Evolutionary conservation across 2,329 filamentous ascomycete genomes (phyloP).

Genomic region (Endocalyx cinctus): DNA sequence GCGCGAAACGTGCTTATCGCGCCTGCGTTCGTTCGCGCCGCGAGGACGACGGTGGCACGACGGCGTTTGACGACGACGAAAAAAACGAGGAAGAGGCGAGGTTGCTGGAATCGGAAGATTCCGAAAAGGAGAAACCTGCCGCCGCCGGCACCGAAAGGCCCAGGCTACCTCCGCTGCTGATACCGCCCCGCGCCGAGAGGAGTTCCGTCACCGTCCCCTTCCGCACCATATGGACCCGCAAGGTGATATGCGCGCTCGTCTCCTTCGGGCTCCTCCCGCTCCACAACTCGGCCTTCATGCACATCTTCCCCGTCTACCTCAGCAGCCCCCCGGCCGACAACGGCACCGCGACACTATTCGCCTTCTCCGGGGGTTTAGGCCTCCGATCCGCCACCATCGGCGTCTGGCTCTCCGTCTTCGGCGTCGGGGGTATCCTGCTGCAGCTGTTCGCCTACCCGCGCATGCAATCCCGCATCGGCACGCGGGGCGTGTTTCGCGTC

Average conservation of each 20-base stretch:
- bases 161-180: too few species aligned
- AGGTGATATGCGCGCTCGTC: constrained; percentile 29
- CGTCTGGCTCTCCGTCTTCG: constrained; percentile 51
- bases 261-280: constrained; percentile 49
- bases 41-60: constrained; percentile 6
- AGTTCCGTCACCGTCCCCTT: constrained; percentile 9
- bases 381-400: constrained; percentile 34
- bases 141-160: constrained; percentile 7
- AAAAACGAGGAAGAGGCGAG: constrained; percentile 12
- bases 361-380: constrained; percentile 57
- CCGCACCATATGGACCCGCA: constrained; percentile 23
- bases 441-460: constrained; percentile 59
- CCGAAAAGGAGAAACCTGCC: constrained; percentile 12
- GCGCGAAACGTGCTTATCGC: constrained; percentile 3
- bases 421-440: constrained; percentile 54
- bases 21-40: background rate
- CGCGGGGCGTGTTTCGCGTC: constrained; percentile 51
- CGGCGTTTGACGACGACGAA: constrained; percentile 13
- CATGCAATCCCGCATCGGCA: constrained; percentile 54
- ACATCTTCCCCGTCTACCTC: constrained; percentile 59
- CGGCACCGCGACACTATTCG: constrained; percentile 33
- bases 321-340: constrained; percentile 47
- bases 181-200: too few species aligned
- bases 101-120: constrained; percentile 8
- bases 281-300: constrained; percentile 60